phyloP scores from a whole-genome alignment of 1,284 basidiomycete genomes.

The Cryptococcus depauperatus region DNA sequence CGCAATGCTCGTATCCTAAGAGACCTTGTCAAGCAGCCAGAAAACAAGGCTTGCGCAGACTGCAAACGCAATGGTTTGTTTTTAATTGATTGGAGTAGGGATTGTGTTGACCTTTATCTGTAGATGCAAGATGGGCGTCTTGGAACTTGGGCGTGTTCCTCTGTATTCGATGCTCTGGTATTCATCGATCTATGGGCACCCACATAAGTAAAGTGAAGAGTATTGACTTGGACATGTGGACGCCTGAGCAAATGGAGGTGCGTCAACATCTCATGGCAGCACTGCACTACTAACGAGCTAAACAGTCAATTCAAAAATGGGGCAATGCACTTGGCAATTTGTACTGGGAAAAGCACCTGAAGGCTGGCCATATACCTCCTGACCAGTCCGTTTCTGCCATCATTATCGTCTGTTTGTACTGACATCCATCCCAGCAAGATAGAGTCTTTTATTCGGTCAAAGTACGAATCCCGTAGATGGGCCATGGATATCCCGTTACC shows the following conservation, averaged over 20 bases:
- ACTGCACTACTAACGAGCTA: constrained; percentile 1
- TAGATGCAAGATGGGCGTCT: constrained; percentile 95
- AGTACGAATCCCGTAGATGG: constrained; percentile 91
- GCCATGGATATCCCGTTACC: constrained; percentile 81
- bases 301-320: constrained; percentile 81
- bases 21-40: constrained; percentile 75
- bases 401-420: neutral
- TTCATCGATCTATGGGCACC: constrained; percentile 96
- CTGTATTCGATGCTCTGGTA: constrained; percentile 96
- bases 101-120: neutral
- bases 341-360: constrained; percentile 97
- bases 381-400: constrained; percentile 66
- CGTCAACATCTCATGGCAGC: constrained; percentile 30
- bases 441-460: constrained; percentile 94
- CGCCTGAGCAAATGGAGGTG: constrained; percentile 93
- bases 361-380: constrained; percentile 81
- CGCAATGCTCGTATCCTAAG: constrained; percentile 65
- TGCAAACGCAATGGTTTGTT: constrained; percentile 83
- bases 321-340: constrained; percentile 84
- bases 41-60: constrained; percentile 90
- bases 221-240: constrained; percentile 96
- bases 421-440: constrained; percentile 63
- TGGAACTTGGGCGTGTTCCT: constrained; percentile 96
- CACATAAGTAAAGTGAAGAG: constrained; percentile 96
- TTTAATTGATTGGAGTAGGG: neutral